Conservation (phyloP, 2,329 filamentous ascomycete species). For the Xylariales sp. region DNA sequence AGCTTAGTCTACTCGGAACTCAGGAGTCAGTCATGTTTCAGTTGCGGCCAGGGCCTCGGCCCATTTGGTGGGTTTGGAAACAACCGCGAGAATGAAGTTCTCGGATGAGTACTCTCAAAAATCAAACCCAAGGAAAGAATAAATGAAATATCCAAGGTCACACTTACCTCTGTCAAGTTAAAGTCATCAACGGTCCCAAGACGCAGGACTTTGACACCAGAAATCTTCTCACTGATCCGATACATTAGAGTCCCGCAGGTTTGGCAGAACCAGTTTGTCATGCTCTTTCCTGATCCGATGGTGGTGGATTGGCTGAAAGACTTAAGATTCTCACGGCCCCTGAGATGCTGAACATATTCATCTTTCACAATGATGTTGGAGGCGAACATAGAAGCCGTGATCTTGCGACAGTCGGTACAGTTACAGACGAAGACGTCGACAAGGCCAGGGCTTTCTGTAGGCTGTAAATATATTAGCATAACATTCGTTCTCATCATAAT, state of each 20-base stretch:
- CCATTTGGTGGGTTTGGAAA: background rate
- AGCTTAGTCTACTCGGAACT: constrained; percentile 56
- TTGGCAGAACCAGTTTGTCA: constrained; percentile 72
- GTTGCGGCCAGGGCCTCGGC: background rate
- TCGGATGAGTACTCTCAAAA: background rate
- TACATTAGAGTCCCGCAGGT: constrained; percentile 72
- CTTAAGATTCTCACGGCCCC: constrained; percentile 63
- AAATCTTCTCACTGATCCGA: constrained; percentile 57
- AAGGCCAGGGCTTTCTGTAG: constrained; percentile 58
- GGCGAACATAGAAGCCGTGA: constrained; percentile 72
- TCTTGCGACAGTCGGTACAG: constrained; percentile 71
- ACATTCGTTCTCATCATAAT: background rate
- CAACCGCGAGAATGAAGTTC: background rate
- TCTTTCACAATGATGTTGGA: constrained; percentile 66
- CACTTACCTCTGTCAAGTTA: constrained; percentile 58
- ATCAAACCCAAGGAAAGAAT: background rate
- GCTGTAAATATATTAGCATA: constrained; percentile 49
- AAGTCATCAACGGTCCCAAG: constrained; percentile 74
- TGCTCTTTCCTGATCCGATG: constrained; percentile 58
- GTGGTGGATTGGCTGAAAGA: constrained; percentile 60
- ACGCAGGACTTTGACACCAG: constrained; percentile 61
- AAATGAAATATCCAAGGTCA: background rate
- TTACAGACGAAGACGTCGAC: constrained; percentile 67
- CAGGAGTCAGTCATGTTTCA: constrained; percentile 6
- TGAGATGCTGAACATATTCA: constrained; percentile 58